Percentiles rank a stretch among this genome's conserved stretches.
phyloP scores from a whole-genome alignment of 2,329 filamentous ascomycete species.

The Pleurostoma richardsiae region DNA sequence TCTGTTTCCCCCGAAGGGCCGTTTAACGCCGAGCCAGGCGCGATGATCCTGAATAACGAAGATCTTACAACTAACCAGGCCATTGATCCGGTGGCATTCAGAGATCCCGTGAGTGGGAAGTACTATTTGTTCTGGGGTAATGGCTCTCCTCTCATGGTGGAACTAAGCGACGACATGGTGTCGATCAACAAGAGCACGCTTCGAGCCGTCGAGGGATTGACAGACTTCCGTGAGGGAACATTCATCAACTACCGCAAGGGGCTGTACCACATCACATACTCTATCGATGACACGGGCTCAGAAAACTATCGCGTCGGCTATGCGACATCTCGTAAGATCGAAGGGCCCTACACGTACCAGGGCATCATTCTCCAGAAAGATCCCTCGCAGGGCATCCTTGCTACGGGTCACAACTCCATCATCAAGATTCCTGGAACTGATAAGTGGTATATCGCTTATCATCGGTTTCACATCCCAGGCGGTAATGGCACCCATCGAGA shows the following conservation, averaged over 20 bases:
- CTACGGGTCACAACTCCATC: conserved; percentile 38
- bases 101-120: conserved; percentile 50
- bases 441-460: conserved; percentile 45
- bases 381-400: conserved; percentile 32
- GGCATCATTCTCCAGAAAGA: conserved; percentile 39
- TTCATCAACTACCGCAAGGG: conserved; percentile 39
- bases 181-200: conserved; percentile 32
- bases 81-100: conserved; percentile 58
- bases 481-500: conserved; percentile 38
- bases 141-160: conserved; percentile 31
- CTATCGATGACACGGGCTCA: conserved; percentile 39
- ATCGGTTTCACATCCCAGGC: conserved; percentile 38
- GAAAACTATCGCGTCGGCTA: conserved; percentile 42
- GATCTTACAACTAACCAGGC: conserved; percentile 29
- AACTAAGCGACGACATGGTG: conserved; percentile 39
- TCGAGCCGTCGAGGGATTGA: conserved; percentile 25
- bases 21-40: conserved; percentile 46
- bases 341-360: conserved; percentile 38
- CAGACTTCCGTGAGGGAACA: conserved; percentile 34
- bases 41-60: conserved; percentile 51
- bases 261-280: conserved; percentile 42
- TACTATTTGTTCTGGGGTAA: conserved; percentile 62
- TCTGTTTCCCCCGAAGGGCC: conserved; percentile 53
- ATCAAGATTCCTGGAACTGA: conserved; percentile 40
- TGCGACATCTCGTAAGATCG: conserved; percentile 28